Evolutionary conservation across 192 early-diverging fungal species (phyloP).

Genomic region (Linnemannia schmuckeri): DNA sequence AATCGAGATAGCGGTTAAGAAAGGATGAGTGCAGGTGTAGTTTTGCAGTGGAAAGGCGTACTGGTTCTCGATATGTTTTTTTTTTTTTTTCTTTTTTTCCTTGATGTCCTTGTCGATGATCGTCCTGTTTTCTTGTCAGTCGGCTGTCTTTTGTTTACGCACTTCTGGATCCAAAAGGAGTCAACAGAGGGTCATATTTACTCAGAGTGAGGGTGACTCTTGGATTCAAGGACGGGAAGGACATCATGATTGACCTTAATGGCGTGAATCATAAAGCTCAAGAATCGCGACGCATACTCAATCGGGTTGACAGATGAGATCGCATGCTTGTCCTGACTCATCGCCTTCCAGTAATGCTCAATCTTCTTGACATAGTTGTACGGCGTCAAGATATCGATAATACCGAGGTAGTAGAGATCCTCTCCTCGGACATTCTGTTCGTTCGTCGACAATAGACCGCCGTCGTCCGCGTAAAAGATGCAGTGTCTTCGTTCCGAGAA

Average conservation of each 20-base stretch:
- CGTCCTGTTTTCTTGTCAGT: neutral
- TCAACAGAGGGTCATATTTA: conserved; percentile 10
- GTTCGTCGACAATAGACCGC: conserved; percentile 88
- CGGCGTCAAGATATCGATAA: conserved; percentile 98
- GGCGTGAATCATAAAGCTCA: conserved; percentile 81
- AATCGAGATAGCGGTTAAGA: neutral
- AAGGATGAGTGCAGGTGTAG: neutral
- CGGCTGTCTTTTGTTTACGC: neutral
- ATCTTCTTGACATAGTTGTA: conserved; percentile 91
- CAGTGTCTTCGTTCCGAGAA: conserved; percentile 78
- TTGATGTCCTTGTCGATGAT: neutral
- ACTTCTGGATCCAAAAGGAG: neutral
- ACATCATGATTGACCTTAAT: conserved; percentile 50
- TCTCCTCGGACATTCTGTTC: conserved; percentile 74
- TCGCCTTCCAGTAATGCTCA: conserved; percentile 91
- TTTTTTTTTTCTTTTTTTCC: neutral
- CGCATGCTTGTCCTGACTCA: conserved; percentile 80
- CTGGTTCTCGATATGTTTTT: neutral
- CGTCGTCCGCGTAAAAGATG: conserved; percentile 92
- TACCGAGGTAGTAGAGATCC: conserved; percentile 93
- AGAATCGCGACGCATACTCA: conserved; percentile 91
- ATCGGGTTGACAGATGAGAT: conserved; percentile 91
- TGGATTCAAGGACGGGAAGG: conserved; percentile 25
- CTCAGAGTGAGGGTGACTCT: conserved; percentile 48
- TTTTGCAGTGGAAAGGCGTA: conserved; percentile 11